A percentile compares a stretch with the other conserved stretches of the same genome.
phyloP scores from a whole-genome alignment of 148 eudicot species.

The Vaccinium myrtillus region DNA sequence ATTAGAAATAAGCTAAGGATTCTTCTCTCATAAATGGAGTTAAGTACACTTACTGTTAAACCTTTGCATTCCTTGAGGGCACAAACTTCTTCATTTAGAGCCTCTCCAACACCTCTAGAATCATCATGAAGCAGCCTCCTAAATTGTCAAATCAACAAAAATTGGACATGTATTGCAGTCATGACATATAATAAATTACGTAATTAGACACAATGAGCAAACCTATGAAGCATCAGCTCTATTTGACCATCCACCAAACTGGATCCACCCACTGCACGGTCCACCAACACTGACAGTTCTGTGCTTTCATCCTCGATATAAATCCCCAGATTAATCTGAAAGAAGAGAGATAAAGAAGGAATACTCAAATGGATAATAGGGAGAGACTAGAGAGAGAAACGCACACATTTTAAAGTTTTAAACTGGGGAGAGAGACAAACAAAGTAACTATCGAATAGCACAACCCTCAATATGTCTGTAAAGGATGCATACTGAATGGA shows the following conservation, averaged over 20 bases:
- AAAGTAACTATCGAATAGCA: neutral
- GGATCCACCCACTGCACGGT: conserved; percentile 80
- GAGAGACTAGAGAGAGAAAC: neutral
- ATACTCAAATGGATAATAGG: neutral
- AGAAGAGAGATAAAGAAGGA: conserved; percentile 12
- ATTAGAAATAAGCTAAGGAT: neutral
- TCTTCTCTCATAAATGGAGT: conserved; percentile 1
- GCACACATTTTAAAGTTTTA: neutral
- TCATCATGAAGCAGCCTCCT: conserved; percentile 84
- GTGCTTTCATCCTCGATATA: conserved; percentile 56
- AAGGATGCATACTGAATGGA: conserved; percentile 1
- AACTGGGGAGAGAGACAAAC: neutral
- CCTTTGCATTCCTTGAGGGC: conserved; percentile 56
- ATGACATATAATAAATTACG: neutral
- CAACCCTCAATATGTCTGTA: neutral
- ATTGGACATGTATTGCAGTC: conserved; percentile 3
- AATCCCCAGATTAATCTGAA: conserved; percentile 65
- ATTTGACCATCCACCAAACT: conserved; percentile 71
- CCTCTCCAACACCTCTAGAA: conserved; percentile 75
- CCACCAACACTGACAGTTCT: conserved; percentile 73
- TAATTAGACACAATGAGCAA: conserved; percentile 11
- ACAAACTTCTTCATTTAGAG: conserved; percentile 70
- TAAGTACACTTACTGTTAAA: conserved; percentile 41
- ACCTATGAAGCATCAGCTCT: conserved; percentile 88
- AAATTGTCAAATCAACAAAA: conserved; percentile 3